Evolutionary conservation across 495 filamentous ascomycete species (phyloP).

Genomic region (Penicillium fimorum): DNA sequence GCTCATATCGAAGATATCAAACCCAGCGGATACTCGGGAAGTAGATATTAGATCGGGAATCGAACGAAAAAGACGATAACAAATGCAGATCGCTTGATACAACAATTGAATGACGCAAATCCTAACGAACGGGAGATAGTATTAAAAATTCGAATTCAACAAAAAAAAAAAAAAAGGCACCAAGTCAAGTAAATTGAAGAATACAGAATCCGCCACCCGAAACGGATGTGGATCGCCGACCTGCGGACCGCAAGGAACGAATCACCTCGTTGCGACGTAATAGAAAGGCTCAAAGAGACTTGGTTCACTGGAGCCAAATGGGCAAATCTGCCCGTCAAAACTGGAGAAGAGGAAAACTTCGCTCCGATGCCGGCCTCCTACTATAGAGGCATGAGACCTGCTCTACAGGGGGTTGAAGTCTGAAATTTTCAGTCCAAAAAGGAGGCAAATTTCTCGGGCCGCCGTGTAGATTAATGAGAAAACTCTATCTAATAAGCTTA

Average conservation of each 20-base stretch:
- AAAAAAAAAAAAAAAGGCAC: constrained; percentile 5
- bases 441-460: background rate
- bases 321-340: constrained; percentile 1
- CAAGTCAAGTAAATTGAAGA: constrained; percentile 5
- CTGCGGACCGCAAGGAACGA: constrained; percentile 18
- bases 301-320: background rate
- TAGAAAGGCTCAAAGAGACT: constrained; percentile 15
- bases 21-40: background rate
- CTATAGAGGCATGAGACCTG: background rate
- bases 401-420: background rate
- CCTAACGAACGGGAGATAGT: background rate
- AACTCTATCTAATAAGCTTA: background rate
- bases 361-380: constrained; percentile 11
- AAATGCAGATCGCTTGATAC: background rate
- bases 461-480: background rate
- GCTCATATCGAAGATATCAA: constrained; percentile 12
- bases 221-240: constrained; percentile 10
- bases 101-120: background rate
- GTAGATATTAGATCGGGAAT: background rate
- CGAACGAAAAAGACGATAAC: background rate
- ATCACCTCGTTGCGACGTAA: constrained; percentile 27
- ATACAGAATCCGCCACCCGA: constrained; percentile 9
- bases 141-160: background rate
- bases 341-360: constrained; percentile 18
- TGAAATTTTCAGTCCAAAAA: background rate